Evolutionary conservation across 495 filamentous ascomycete species (phyloP).

Genomic region (Astrothelium macrocarpum): DNA sequence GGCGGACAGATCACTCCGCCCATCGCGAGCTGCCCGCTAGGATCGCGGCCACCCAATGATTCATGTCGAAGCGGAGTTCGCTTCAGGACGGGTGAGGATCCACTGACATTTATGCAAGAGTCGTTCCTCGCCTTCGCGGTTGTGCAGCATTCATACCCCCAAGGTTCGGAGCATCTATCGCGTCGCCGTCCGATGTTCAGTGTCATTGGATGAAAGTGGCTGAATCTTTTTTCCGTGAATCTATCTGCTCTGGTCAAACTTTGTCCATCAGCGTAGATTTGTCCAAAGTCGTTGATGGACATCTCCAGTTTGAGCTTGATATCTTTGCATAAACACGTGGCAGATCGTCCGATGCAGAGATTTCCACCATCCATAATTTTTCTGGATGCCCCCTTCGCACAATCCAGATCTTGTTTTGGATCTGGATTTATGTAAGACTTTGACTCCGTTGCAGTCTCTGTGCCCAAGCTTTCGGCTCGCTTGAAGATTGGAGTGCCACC

Average conservation of each 20-base stretch:
- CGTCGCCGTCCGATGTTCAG: no score
- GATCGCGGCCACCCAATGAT: neutral
- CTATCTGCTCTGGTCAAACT: no score
- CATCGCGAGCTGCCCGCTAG: neutral
- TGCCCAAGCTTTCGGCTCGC: neutral
- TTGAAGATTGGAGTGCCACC: neutral
- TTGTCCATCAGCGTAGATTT: no score
- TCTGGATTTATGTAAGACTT: neutral
- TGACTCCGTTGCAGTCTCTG: neutral
- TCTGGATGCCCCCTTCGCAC: no score
- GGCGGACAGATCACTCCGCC: neutral
- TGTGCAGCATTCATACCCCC: no score
- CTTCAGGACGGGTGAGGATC: neutral
- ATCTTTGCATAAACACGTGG: no score
- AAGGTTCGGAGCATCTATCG: neutral
- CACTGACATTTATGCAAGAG: neutral
- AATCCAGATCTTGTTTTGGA: neutral
- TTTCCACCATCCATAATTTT: no score
- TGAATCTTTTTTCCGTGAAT: no score
- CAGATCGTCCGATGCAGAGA: no score
- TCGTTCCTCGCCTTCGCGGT: neutral
- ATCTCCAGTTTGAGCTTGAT: no score
- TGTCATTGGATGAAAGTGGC: no score
- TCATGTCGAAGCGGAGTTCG: neutral
- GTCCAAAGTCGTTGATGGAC: no score